Conservation (phyloP, 345 rosid genomes). For the Isatis tinctoria region DNA sequence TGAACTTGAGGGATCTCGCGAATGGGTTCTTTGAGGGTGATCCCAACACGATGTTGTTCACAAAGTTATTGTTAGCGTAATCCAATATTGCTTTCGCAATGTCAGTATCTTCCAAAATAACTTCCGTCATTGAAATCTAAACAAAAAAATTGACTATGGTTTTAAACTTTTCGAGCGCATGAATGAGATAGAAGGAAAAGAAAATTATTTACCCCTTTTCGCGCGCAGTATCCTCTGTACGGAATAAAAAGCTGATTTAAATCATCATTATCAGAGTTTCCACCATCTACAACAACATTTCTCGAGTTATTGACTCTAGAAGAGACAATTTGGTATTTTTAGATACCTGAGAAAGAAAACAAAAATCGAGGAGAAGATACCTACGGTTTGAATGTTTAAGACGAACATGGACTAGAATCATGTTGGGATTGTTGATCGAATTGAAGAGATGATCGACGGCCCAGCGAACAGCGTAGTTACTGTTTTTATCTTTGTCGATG, state of each 20-base stretch:
- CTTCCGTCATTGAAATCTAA: constrained; percentile 60
- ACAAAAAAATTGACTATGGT: background rate
- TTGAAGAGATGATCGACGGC: constrained; percentile 62
- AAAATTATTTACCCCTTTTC: constrained; percentile 59
- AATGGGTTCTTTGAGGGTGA: constrained; percentile 57
- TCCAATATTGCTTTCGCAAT: constrained; percentile 56
- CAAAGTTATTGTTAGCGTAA: constrained; percentile 45
- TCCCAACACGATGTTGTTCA: constrained; percentile 62
- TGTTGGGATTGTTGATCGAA: constrained; percentile 28
- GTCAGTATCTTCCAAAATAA: constrained; percentile 59
- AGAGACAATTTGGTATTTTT: background rate
- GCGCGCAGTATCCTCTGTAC: constrained; percentile 73
- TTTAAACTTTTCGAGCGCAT: background rate
- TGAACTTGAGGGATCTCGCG: constrained; percentile 65
- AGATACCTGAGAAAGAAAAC: background rate
- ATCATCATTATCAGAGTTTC: constrained; percentile 36
- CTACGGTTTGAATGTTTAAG: constrained; percentile 52
- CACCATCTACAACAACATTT: constrained; percentile 22
- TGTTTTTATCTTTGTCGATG: constrained; percentile 78
- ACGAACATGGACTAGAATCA: constrained; percentile 61
- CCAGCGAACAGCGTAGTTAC: constrained; percentile 85
- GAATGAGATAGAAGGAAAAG: background rate
- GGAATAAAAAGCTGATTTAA: constrained; percentile 50
- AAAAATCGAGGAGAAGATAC: constrained; percentile 37
- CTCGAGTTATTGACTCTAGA: background rate